phyloP scores from a whole-genome alignment of 129 eudicot genomes.

The Logfia minima region DNA sequence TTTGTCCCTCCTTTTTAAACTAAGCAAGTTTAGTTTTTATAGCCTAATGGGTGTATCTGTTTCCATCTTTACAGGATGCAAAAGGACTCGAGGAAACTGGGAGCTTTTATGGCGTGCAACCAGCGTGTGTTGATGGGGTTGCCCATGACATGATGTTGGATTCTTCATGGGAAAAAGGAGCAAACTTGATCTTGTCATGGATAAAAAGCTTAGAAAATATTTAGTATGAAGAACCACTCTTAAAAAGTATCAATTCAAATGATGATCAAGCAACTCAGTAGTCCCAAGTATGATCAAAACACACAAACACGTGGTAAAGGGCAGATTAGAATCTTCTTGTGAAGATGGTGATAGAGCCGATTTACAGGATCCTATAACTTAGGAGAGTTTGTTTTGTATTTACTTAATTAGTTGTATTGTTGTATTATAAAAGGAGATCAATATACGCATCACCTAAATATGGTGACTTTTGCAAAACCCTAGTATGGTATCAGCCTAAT shows the following conservation, averaged over 20 bases:
- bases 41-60: background rate
- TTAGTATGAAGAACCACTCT: conserved; percentile 2
- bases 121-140: conserved; percentile 74
- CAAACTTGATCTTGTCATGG: conserved; percentile 61
- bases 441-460: no score
- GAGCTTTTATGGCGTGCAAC: conserved; percentile 61
- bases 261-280: conserved; percentile 1
- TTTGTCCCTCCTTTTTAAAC: background rate
- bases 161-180: conserved; percentile 81
- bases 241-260: background rate
- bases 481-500: no score
- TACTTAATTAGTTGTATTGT: no score
- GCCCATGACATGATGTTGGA: conserved; percentile 96
- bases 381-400: no score
- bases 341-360: background rate
- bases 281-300: background rate
- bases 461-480: no score
- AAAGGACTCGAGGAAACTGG: conserved; percentile 80
- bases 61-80: conserved; percentile 49
- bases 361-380: no score
- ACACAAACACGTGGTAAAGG: background rate
- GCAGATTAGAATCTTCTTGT: background rate
- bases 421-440: no score
- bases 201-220: conserved; percentile 30
- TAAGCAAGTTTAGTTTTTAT: background rate